These are phyloP conservation scores for Starmera caribaea DNA, from an alignment of 805 yeast species.

Conservation along the genomic window DNA sequence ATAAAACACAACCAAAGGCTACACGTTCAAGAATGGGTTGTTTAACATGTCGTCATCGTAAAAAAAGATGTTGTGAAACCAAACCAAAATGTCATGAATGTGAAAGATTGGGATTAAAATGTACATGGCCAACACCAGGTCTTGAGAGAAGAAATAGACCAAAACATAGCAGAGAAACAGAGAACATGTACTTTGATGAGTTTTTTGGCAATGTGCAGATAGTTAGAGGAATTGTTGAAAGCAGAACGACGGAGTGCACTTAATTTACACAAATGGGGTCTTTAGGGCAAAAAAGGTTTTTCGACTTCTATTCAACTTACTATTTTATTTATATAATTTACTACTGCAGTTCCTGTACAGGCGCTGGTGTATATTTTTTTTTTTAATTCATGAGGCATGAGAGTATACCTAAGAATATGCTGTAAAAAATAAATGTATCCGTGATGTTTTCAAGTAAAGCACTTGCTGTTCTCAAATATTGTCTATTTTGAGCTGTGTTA, in stretches of 20 bases:
- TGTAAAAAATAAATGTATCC: too few species aligned
- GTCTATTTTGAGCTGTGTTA: too few species aligned
- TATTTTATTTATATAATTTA: too few species aligned
- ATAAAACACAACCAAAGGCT: constrained; percentile 7
- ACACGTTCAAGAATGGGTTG: constrained; percentile 62
- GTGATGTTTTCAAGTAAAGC: too few species aligned
- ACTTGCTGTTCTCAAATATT: too few species aligned
- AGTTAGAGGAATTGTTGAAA: constrained; percentile 52
- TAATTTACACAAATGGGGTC: not conserved
- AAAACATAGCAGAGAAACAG: constrained; percentile 37
- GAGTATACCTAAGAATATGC: too few species aligned
- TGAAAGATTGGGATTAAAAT: constrained; percentile 47
- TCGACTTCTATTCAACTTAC: too few species aligned
- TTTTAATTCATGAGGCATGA: too few species aligned
- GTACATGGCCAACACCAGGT: constrained; percentile 72
- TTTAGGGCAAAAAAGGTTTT: too few species aligned
- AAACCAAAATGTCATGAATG: constrained; percentile 65
- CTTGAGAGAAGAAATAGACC: constrained; percentile 33
- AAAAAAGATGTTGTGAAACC: constrained; percentile 69
- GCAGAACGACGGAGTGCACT: constrained; percentile 18
- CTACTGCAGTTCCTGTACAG: too few species aligned
- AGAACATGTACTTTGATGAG: constrained; percentile 45
- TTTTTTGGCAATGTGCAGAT: constrained; percentile 51
- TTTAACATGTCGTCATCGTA: constrained; percentile 65
- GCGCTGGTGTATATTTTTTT: too few species aligned